Evolutionary conservation across 1,139 yeast species (phyloP).

Genomic region (Debaryomyces singareniensis): DNA sequence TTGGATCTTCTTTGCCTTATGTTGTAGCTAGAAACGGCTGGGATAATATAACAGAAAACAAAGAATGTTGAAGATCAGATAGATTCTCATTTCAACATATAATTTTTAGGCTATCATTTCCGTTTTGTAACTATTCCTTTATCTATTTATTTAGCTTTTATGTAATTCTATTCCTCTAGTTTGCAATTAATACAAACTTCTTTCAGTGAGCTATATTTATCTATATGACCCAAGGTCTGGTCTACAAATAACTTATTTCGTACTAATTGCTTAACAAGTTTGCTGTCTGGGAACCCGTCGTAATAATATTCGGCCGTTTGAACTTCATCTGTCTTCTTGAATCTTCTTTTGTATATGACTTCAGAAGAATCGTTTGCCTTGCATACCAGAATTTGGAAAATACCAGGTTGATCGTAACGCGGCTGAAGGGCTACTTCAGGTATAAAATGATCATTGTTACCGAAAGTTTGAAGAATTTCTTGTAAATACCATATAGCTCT

Average conservation of each 20-base stretch:
- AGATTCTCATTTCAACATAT: no score
- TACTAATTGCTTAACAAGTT: conserved; percentile 31
- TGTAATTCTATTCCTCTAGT: conserved; percentile 6
- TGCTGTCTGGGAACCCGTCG: conserved; percentile 45
- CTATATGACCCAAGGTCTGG: conserved; percentile 32
- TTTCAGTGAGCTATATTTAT: conserved; percentile 10
- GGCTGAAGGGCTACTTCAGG: conserved; percentile 36
- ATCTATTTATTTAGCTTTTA: no score
- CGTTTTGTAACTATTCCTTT: no score
- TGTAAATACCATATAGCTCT: conserved; percentile 43
- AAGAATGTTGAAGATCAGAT: conserved; percentile 1
- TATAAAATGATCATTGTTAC: conserved; percentile 19
- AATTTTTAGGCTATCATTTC: no score
- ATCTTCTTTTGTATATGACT: conserved; percentile 30
- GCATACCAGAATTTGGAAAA: conserved; percentile 23
- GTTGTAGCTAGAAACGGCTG: conserved; percentile 34
- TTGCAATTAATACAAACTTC: conserved; percentile 10
- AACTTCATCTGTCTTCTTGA: conserved; percentile 22
- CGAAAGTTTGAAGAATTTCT: conserved; percentile 39
- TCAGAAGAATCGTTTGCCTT: conserved; percentile 7
- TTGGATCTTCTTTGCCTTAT: conserved; percentile 38
- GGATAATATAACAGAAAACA: conserved; percentile 20
- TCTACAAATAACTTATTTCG: conserved; percentile 24
- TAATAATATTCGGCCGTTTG: conserved; percentile 27
- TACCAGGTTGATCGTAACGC: conserved; percentile 31